A percentile compares a stretch with the other conserved stretches of the same genome.
Evolutionary conservation across 192 early-diverging fungal species (phyloP).

Genomic region (Chytriomyces sp.): DNA sequence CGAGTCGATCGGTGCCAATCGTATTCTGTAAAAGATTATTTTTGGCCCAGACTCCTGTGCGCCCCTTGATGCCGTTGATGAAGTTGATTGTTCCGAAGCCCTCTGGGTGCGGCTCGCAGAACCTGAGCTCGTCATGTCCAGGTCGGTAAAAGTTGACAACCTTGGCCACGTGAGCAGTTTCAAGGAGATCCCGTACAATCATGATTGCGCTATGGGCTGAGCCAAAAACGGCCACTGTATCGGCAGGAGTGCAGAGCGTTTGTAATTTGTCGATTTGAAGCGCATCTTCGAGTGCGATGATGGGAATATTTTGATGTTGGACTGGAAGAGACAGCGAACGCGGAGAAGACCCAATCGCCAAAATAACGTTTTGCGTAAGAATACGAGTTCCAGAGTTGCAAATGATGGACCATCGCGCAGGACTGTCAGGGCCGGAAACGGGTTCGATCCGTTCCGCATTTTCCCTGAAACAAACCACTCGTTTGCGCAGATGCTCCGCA

Average conservation of each 20-base stretch:
- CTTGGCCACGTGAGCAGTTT: neutral
- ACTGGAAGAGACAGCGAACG: too few relatives aligned
- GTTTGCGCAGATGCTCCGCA: too few relatives aligned
- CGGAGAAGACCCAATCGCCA: too few relatives aligned
- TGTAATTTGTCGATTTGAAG: neutral
- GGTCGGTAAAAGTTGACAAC: constrained; percentile 21
- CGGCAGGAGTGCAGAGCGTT: neutral
- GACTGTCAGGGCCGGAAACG: too few relatives aligned
- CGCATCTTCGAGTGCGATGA: constrained; percentile 20
- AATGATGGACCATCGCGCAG: too few relatives aligned
- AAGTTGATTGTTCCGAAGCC: constrained; percentile 12
- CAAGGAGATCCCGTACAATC: constrained; percentile 30
- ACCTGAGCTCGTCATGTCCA: too few relatives aligned
- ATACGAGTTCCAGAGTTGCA: too few relatives aligned
- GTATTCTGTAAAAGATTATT: neutral
- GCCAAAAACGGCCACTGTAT: constrained; percentile 23
- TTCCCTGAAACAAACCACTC: too few relatives aligned
- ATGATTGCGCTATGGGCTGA: constrained; percentile 25
- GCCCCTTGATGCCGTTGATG: constrained; percentile 24
- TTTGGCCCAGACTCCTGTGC: constrained; percentile 28
- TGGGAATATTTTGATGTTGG: too few relatives aligned
- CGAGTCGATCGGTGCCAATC: neutral
- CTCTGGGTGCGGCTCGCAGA: neutral
- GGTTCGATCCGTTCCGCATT: too few relatives aligned
- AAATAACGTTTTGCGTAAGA: too few relatives aligned